Percentiles rank a stretch among this genome's conserved stretches.
Conservation (phyloP, 1,284 basidiomycete species). For the Wallemia ichthyophaga region DNA sequence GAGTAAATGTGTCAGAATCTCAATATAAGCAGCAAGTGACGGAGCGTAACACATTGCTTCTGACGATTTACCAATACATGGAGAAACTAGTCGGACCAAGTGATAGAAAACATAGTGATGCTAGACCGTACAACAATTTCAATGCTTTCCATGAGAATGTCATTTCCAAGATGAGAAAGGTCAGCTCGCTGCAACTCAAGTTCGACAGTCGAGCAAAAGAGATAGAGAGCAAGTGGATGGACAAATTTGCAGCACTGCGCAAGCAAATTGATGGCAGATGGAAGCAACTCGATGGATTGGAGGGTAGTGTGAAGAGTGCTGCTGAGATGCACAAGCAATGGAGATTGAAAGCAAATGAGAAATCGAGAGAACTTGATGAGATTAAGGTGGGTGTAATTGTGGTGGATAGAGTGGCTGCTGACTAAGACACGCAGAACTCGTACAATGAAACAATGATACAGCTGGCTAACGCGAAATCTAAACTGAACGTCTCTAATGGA, state of each 20-base stretch:
- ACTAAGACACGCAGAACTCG: not conserved
- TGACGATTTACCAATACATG: constrained; percentile 81
- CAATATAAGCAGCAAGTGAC: constrained; percentile 68
- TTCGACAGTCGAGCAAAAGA: constrained; percentile 68
- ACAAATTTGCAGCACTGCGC: constrained; percentile 43
- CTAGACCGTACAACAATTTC: constrained; percentile 3
- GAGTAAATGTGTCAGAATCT: constrained; percentile 34
- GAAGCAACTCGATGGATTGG: constrained; percentile 81
- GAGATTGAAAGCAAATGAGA: constrained; percentile 47
- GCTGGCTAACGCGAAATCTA: constrained; percentile 15
- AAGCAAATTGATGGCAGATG: constrained; percentile 64
- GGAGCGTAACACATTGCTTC: constrained; percentile 63
- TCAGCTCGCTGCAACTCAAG: constrained; percentile 50
- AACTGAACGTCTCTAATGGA: constrained; percentile 18
- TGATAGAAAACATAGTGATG: constrained; percentile 35
- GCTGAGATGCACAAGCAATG: constrained; percentile 57
- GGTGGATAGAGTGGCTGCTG: not conserved
- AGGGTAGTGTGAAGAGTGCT: constrained; percentile 52
- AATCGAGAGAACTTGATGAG: constrained; percentile 66
- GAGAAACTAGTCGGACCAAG: constrained; percentile 75
- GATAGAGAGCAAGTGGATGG: constrained; percentile 35
- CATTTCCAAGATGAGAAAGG: constrained; percentile 50
- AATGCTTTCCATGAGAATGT: constrained; percentile 59
- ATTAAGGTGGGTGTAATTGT: constrained; percentile 27
- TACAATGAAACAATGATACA: constrained; percentile 6